Conservation (phyloP, 2,329 filamentous ascomycete genomes). For the Malbranchea cinnamomea region DNA sequence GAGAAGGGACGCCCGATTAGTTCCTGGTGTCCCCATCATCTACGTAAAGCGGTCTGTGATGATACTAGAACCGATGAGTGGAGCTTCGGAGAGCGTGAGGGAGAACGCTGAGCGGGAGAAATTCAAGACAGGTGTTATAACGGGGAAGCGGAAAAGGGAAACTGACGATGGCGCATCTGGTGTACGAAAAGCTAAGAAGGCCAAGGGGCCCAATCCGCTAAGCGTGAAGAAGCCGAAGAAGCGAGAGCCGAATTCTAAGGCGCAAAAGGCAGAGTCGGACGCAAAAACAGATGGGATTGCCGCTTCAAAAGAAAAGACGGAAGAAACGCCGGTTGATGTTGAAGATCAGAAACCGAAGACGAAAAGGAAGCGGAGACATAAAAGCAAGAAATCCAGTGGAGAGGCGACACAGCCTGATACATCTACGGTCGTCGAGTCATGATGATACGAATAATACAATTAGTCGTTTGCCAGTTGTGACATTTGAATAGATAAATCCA, state of each 20-base stretch:
- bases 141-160: conserved; percentile 13
- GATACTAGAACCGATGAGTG: conserved; percentile 35
- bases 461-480: background rate
- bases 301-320: conserved; percentile 10
- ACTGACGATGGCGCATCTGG: too few relatives aligned
- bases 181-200: too few relatives aligned
- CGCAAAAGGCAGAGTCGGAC: conserved; percentile 6
- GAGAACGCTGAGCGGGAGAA: conserved; percentile 32
- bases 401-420: conserved; percentile 4
- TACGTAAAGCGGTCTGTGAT: conserved; percentile 38
- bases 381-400: conserved; percentile 6
- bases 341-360: conserved; percentile 8
- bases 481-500: too few relatives aligned
- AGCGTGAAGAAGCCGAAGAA: conserved; percentile 34
- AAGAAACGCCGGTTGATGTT: conserved; percentile 1
- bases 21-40: conserved; percentile 35
- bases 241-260: conserved; percentile 13
- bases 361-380: conserved; percentile 13
- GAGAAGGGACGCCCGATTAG: conserved; percentile 24
- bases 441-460: conserved; percentile 1
- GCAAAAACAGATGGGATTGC: conserved; percentile 8
- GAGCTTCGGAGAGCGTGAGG: conserved; percentile 26
- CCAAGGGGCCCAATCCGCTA: conserved; percentile 33
- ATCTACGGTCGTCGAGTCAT: conserved; percentile 6
- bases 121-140: conserved; percentile 28